Evolutionary conservation across 2,329 filamentous ascomycete species (phyloP), one percentile per base, ranked within the genome.

Genomic region (Phialemonium atrogriseum): DNA sequence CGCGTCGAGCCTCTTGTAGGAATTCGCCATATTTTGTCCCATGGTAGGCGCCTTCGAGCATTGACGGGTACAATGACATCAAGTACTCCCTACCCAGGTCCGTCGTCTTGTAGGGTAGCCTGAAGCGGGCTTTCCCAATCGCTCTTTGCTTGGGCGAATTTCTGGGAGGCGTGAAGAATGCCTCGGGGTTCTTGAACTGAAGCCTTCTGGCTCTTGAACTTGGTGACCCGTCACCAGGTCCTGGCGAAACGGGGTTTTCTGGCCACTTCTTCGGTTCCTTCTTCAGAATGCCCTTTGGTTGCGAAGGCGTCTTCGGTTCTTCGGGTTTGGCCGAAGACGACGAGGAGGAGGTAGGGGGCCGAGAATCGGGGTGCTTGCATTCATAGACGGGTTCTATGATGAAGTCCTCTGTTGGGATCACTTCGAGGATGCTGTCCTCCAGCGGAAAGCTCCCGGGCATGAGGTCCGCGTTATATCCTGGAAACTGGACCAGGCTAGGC

Each of bases 401-500:
- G 16, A 46, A 17, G 5, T 50, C 36, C n/a, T 39, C 34, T 12
- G 46, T 33, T 6, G 41, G 33, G 9, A 51, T 22, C 6, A 43
- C 41, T 20, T 50, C 48, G 26, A 48, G 40, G 11, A 45, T 18
- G 7, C 34, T 16, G 9, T 44, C 42, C 24, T 38, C 38, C 1
- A 35, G 35, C 10, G 47, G 49, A 8, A 48, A 47, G 19, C 37
- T 38, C 5, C 52, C 53, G 0, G 46, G 49, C 13, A 48, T 41
- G 10, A 22, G 35, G 4, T 21, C 14, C 15, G 37, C 27, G 29
- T 37, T 20, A 17, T 23, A 10, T 17, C 33, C 32, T 5, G 32
- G 32, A 7, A 44, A 37, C 6, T 41, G 38, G 15, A 55, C 39
- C 27, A 46, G 54, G 38, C 54, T 58, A 4, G 46, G 45, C 7